Evolutionary conservation across 768 basidiomycete genomes (phyloP).

Genomic region (Roridomyces roridus): DNA sequence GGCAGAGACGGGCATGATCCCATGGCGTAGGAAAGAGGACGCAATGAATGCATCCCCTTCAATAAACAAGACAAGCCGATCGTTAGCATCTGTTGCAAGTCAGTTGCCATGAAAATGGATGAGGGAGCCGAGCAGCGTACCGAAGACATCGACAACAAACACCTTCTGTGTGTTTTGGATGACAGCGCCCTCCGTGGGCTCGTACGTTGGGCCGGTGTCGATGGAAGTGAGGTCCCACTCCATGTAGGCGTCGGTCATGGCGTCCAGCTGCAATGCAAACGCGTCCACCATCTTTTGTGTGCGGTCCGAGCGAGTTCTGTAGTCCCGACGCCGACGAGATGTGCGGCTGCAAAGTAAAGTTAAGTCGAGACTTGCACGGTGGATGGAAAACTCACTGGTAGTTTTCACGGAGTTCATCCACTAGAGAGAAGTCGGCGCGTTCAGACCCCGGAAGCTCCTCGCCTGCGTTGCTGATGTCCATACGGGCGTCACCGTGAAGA

Average conservation of each 20-base stretch:
- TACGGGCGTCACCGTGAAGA: not conserved
- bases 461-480: not conserved
- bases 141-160: not conserved
- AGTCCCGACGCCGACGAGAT: not conserved
- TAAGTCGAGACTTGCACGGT: not conserved
- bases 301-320: not conserved
- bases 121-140: not conserved
- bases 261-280: not conserved
- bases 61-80: not conserved
- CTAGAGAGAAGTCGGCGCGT: not conserved
- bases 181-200: not conserved
- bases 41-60: not conserved
- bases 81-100: not conserved
- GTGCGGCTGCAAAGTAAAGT: not conserved
- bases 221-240: not conserved
- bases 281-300: not conserved
- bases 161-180: not conserved
- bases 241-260: not conserved
- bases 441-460: not conserved
- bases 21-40: slow-evolving; percentile 13
- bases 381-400: not conserved
- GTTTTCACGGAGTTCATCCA: not conserved
- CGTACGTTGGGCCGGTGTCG: not conserved
- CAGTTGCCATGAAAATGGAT: not conserved
- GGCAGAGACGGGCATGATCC: slow-evolving; percentile 16